Evolutionary conservation across 306 rosid genomes (phyloP).

Genomic region (Alnus glutinosa): DNA sequence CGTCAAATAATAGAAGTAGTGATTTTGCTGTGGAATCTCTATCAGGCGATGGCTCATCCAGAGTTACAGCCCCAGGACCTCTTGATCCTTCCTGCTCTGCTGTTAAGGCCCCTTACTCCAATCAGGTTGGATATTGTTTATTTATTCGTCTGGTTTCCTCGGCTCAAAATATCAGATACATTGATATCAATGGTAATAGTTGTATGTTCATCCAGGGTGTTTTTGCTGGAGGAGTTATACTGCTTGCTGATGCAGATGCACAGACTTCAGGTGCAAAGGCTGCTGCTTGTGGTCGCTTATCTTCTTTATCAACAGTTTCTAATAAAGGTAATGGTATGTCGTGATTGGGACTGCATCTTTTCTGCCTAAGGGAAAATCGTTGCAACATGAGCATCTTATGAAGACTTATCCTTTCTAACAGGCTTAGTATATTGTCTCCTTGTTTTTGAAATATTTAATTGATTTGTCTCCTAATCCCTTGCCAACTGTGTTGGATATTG

Average conservation of each 20-base stretch:
- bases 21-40: slow-evolving; percentile 38
- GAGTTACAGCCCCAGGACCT: slow-evolving; percentile 29
- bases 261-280: slow-evolving; percentile 91
- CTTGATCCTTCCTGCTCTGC: slow-evolving; percentile 46
- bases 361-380: neutral
- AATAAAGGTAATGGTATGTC: slow-evolving; percentile 52
- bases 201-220: slow-evolving; percentile 51
- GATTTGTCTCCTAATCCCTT: neutral
- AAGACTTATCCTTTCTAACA: neutral
- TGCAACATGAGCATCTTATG: neutral
- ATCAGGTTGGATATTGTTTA: slow-evolving; percentile 47
- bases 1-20: slow-evolving; percentile 39
- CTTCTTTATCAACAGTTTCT: slow-evolving; percentile 72
- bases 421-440: neutral
- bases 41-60: slow-evolving; percentile 35
- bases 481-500: neutral
- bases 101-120: slow-evolving; percentile 45
- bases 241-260: slow-evolving; percentile 72
- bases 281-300: slow-evolving; percentile 81
- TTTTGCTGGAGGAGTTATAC: slow-evolving; percentile 61
- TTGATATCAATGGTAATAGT: slow-evolving; percentile 5
- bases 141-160: slow-evolving; percentile 7
- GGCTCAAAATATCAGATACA: neutral
- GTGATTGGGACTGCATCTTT: slow-evolving; percentile 3
- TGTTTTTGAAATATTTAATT: neutral